Conservation (phyloP, 2,329 filamentous ascomycete genomes). For the Emergomyces orientalis region DNA sequence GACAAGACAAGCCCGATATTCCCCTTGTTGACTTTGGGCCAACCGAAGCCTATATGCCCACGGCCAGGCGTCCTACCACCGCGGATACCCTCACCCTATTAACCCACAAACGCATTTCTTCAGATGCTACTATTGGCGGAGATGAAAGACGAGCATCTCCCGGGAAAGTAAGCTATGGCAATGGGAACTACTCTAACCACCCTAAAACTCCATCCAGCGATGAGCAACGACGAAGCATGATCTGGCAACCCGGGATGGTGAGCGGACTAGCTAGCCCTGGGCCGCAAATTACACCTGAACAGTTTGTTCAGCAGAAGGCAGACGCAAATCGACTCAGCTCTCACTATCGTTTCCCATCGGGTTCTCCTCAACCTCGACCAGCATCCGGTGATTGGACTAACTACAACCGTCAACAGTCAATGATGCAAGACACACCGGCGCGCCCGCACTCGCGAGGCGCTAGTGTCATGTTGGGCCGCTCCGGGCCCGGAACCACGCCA, state of each 20-base stretch:
- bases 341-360: constrained; percentile 53
- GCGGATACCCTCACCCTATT: constrained; percentile 42
- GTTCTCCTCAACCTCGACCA: constrained; percentile 33
- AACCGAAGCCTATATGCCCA: constrained; percentile 59
- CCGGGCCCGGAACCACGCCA: constrained; percentile 40
- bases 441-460: constrained; percentile 55
- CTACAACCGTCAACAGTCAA: constrained; percentile 27
- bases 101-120: constrained; percentile 25
- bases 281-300: constrained; percentile 61
- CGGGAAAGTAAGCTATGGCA: constrained; percentile 10
- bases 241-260: constrained; percentile 66
- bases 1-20: constrained; percentile 45
- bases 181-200: constrained; percentile 23
- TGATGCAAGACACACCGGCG: constrained; percentile 37
- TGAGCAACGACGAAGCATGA: constrained; percentile 54
- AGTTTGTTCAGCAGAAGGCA: constrained; percentile 73
- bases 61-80: constrained; percentile 46
- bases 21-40: constrained; percentile 78
- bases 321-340: constrained; percentile 45
- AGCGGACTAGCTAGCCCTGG: constrained; percentile 39
- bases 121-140: constrained; percentile 26
- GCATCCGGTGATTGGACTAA: constrained; percentile 34
- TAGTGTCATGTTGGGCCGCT: constrained; percentile 41
- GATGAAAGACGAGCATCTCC: constrained; percentile 14
- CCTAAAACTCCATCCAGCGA: constrained; percentile 37